These are phyloP conservation scores for Tubosaeta sp. DNA, from an alignment of 768 basidiomycete species.

Conservation along the genomic window DNA sequence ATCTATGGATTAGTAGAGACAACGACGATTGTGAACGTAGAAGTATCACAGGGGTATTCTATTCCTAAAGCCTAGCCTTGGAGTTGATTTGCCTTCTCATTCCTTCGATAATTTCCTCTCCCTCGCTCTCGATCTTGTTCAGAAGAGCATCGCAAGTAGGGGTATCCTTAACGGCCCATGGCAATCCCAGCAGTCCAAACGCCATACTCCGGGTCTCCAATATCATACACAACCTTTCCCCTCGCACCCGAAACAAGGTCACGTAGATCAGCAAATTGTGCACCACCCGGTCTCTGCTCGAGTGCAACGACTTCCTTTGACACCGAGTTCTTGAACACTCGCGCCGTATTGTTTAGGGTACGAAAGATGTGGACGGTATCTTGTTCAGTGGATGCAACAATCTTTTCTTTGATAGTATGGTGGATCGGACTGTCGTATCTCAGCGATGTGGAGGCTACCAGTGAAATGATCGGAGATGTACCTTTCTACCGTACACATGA, in stretches of 20 bases:
- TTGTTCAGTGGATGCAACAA: conserved; percentile 75
- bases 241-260: conserved; percentile 72
- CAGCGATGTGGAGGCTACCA: neutral
- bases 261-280: conserved; percentile 80
- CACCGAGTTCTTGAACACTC: conserved; percentile 85
- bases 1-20: neutral
- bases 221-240: conserved; percentile 73
- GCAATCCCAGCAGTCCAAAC: conserved; percentile 75
- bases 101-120: conserved; percentile 58
- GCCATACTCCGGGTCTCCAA: conserved; percentile 81
- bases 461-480: conserved; percentile 23
- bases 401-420: conserved; percentile 85
- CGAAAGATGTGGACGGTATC: conserved; percentile 91
- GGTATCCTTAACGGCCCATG: conserved; percentile 74
- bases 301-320: conserved; percentile 80
- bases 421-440: conserved; percentile 65
- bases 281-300: conserved; percentile 76
- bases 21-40: neutral
- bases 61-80: conserved; percentile 20
- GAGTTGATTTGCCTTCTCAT: conserved; percentile 30
- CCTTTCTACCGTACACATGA: conserved; percentile 90
- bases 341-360: conserved; percentile 75
- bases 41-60: conserved; percentile 3
- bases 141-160: conserved; percentile 77
- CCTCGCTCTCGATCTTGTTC: conserved; percentile 65